Percentiles rank a stretch among this genome's conserved stretches.
These are phyloP conservation scores for Forsythia suspensa DNA, from an alignment of 257 asterid species.

Conservation along the genomic window DNA sequence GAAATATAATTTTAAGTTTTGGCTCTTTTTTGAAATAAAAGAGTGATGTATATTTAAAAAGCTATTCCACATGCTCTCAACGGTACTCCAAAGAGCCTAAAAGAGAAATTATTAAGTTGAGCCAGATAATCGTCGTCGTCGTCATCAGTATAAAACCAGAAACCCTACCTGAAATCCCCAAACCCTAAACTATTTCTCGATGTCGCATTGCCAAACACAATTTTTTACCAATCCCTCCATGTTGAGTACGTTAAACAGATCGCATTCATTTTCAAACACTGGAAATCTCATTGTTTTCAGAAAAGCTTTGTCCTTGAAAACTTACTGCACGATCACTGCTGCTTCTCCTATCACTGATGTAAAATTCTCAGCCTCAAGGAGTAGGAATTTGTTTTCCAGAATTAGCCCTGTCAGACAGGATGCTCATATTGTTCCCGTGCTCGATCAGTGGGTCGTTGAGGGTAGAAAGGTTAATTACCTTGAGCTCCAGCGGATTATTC, in stretches of 20 bases:
- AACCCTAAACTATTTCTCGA: slow-evolving; percentile 13
- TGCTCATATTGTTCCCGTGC: slow-evolving; percentile 41
- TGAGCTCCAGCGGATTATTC: slow-evolving; percentile 54
- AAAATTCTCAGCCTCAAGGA: slow-evolving; percentile 26
- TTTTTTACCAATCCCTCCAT: slow-evolving; percentile 25
- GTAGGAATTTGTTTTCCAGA: slow-evolving; percentile 54
- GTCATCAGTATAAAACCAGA: slow-evolving; percentile 26
- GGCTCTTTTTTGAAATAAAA: no score
- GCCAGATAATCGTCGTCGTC: no score
- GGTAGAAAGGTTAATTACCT: slow-evolving; percentile 41
- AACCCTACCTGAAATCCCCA: slow-evolving; percentile 10
- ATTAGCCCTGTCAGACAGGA: slow-evolving; percentile 44
- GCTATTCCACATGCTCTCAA: no score
- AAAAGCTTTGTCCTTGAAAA: slow-evolving; percentile 6
- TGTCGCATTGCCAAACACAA: slow-evolving; percentile 13
- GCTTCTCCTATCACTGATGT: not conserved
- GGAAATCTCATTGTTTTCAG: slow-evolving; percentile 13
- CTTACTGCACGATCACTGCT: slow-evolving; percentile 15
- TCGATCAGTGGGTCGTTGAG: slow-evolving; percentile 64
- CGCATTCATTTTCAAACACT: slow-evolving; percentile 20
- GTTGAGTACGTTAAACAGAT: slow-evolving; percentile 29
- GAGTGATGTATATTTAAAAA: no score
- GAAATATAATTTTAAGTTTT: no score
- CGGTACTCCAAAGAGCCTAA: no score
- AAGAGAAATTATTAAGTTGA: no score